Base-by-base conservation (phyloP, 2,329 filamentous ascomycete genomes). In the Calonectria pteridis region DNA sequence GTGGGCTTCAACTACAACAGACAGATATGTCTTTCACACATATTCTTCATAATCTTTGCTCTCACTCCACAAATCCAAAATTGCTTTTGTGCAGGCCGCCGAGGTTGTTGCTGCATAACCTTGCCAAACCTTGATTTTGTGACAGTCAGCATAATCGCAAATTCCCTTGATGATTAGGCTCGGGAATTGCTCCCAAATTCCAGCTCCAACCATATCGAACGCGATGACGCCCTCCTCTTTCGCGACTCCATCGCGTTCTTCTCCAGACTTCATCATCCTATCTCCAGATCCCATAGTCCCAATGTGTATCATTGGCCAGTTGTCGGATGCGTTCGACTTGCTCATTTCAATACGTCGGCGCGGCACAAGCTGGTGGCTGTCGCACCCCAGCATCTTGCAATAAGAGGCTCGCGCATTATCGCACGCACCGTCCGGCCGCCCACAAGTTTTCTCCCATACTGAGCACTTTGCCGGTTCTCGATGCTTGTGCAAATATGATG, bases 171-270 rank as follows among this genome's bases (percentile, higher is more conserved):
- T 70, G 0, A 75, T n/a, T 2, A 76, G 28, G 2, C 74, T 73
- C 2, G 73, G 76, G 3, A 76, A 73, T 0, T 29, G 31, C 6
- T 76, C 75, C 70, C 74, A 77, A 7, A 73, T 53, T 2, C 70
- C 76, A 16, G 63, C 70, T 6, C 74, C 69, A 23, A 73, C 75
- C 71, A 73, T 76, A 23, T 77, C 76, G 2, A 77, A 76, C 0
- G 43, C 74, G 6, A 77, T 73, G 0, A 40, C 31, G 1, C 53
- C 55, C 5, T 50, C 65, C 13, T 64, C 16, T 9, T 3, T n/a
- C 6, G 63, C 28, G 5, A 76, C 20, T 0, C 31, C n/a, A 2
- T 76, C 73, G 9, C 72, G 51, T 1, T 66, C 40, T 11, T 67
- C 31, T 4, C 50, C 72, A 1, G 69, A 75, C 16, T 75, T 73